Base-by-base conservation (phyloP, 768 basidiomycete species). In the Asterophora lycoperdoides region DNA sequence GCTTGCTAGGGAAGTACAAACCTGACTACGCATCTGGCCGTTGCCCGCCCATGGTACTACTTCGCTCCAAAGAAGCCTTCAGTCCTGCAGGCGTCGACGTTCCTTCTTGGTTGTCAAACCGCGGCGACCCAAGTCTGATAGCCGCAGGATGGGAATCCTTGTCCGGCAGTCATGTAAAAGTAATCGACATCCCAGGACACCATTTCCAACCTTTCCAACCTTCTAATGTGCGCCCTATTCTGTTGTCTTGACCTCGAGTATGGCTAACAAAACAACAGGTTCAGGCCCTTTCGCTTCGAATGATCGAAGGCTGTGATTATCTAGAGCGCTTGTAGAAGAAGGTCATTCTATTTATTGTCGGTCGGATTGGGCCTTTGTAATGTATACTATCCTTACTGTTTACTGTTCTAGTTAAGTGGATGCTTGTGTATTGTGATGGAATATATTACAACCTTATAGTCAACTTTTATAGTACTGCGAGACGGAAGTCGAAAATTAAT, bases 161-260 rank as follows among this genome's bases (percentile, higher is more conserved):
- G 8, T 62, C 72, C 0, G 68, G 68, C 4, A 49, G 41, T 8
- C 26, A 58, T 5, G 48, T 84, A 1, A 68, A 71, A 33, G 66
- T 76, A 2, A 59, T 79, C 35, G 77, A 81, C 52, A 77, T 87
- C 3, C 79, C 84, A 0, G 86, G 86, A 0, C 64, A 86, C 60
- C 86, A 88, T 53, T 86, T 87, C 51, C 62, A 75, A 53, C 69
- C 76, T 0, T 87, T 88, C 59, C 67, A 73, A 39, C 51, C 63
- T 8, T 51, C 54, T 8, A 75, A 82, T 58, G 86, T 86, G 53
- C 9, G 68, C 59, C 18, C 43, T 41, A 9, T 23, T 15, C 36
- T 10, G 29, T 3, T 10, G 10, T n/a, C 7, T n/a, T n/a, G 17
- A 4, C 19, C 13, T 29, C 5, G 14, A 7, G 8, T 23, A 19